These are phyloP conservation scores for Phalaenopsis hybrid DNA, from an alignment of 116 monocot species.

Conservation along the genomic window DNA sequence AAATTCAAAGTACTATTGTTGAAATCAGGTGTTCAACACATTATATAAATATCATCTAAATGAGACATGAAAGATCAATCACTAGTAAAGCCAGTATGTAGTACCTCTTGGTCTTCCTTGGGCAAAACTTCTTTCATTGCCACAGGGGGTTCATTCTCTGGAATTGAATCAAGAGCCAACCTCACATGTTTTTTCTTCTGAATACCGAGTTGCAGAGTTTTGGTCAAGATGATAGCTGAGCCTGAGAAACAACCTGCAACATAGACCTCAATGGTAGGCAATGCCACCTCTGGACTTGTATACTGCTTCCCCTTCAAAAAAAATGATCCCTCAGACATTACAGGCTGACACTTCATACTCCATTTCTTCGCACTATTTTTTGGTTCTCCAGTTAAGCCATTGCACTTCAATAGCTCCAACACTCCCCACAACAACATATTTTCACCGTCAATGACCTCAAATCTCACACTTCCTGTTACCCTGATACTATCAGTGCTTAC, in stretches of 20 bases:
- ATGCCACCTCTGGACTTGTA: constrained; percentile 13
- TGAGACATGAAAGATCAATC: background rate
- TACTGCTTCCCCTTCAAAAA: constrained; percentile 39
- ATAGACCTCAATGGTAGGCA: constrained; percentile 61
- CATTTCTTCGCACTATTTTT: constrained; percentile 32
- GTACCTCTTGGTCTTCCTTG: constrained; percentile 26
- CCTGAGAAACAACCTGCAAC: constrained; percentile 60
- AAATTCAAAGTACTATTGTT: no score
- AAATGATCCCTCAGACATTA: constrained; percentile 11
- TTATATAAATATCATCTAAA: no score
- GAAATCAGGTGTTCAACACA: no score
- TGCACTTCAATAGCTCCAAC: constrained; percentile 32
- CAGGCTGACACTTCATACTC: constrained; percentile 45
- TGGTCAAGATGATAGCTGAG: constrained; percentile 52
- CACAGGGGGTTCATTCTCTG: constrained; percentile 27
- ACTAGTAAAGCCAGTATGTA: background rate
- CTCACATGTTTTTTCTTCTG: constrained; percentile 22
- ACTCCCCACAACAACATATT: constrained; percentile 52
- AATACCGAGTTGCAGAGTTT: constrained; percentile 40
- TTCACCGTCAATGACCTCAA: constrained; percentile 52
- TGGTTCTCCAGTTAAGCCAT: constrained; percentile 23
- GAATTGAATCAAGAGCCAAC: constrained; percentile 29
- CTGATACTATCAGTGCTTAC: constrained; percentile 61
- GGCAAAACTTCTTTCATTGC: constrained; percentile 14
- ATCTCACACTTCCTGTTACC: constrained; percentile 59